Evolutionary conservation across 2,329 filamentous ascomycete genomes (phyloP).

Genomic region (Epichloe glyceriae): DNA sequence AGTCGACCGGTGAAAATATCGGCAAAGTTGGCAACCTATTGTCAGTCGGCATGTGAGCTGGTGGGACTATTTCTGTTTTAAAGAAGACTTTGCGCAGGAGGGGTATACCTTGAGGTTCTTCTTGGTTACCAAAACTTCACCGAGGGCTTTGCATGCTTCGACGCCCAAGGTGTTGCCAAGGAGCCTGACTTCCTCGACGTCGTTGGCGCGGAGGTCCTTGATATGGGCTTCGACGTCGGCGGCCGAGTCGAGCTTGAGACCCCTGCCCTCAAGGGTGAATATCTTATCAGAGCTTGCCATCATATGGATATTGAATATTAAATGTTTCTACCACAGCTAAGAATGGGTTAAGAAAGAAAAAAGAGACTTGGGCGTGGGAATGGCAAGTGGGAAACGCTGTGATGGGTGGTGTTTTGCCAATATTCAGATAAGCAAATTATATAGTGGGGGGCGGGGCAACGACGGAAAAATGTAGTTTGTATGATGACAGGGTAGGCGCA

Average conservation of each 20-base stretch:
- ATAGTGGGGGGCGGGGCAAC: constrained; percentile 20
- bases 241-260: constrained; percentile 81
- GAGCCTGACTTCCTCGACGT: constrained; percentile 75
- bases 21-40: constrained; percentile 69
- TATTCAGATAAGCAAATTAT: constrained; percentile 3
- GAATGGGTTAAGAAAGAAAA: constrained; percentile 3
- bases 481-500: not conserved
- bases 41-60: constrained; percentile 1
- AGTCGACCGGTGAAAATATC: constrained; percentile 96
- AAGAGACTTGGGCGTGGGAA: not conserved
- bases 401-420: not conserved
- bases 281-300: constrained; percentile 37
- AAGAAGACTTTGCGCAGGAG: not conserved
- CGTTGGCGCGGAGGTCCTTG: constrained; percentile 55
- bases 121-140: constrained; percentile 72
- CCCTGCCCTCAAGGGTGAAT: constrained; percentile 86
- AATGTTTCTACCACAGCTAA: not conserved
- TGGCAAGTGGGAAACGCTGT: not conserved
- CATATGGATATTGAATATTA: constrained; percentile 5
- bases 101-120: constrained; percentile 54
- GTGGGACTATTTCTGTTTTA: not conserved
- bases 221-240: constrained; percentile 80
- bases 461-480: not conserved
- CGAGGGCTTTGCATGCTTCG: constrained; percentile 73
- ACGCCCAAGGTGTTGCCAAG: constrained; percentile 89